A percentile compares a stretch with the other conserved stretches of the same genome.
Conservation (phyloP, 371 early-diverging fungal genomes). For the Apophysomyces sp. region DNA sequence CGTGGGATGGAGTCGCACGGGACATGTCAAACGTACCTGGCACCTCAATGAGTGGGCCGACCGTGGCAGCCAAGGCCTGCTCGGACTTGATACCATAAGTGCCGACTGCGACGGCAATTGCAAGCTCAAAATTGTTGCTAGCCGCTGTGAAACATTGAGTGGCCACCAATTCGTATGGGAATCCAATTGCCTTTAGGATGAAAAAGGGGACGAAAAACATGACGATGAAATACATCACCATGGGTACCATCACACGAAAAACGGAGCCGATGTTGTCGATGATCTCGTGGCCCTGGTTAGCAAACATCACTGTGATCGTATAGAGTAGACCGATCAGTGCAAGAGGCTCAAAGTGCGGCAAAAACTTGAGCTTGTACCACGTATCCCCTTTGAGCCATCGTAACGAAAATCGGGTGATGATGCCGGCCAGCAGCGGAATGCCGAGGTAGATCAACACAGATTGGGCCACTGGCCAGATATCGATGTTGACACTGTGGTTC, state of each 20-base stretch:
- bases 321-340: conserved; percentile 66
- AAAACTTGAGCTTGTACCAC: conserved; percentile 61
- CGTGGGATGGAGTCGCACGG: background rate
- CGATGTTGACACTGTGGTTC: conserved; percentile 35
- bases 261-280: conserved; percentile 64
- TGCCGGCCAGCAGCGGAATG: conserved; percentile 63
- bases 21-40: conserved; percentile 50
- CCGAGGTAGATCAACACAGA: conserved; percentile 72
- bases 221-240: conserved; percentile 64
- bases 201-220: conserved; percentile 58
- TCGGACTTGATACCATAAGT: conserved; percentile 66
- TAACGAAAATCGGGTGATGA: conserved; percentile 54
- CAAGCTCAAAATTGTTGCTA: conserved; percentile 77
- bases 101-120: conserved; percentile 75
- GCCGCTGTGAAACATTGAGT: conserved; percentile 74
- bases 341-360: conserved; percentile 53
- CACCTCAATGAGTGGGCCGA: conserved; percentile 82
- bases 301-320: conserved; percentile 77
- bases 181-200: conserved; percentile 21
- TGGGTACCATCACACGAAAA: conserved; percentile 66
- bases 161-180: conserved; percentile 51
- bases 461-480: conserved; percentile 57
- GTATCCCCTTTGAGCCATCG: conserved; percentile 25
- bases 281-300: conserved; percentile 69
- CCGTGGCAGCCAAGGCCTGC: conserved; percentile 68